Evolutionary conservation across 495 filamentous ascomycete genomes (phyloP).

Genomic region (Talaromyces borbonicus): DNA sequence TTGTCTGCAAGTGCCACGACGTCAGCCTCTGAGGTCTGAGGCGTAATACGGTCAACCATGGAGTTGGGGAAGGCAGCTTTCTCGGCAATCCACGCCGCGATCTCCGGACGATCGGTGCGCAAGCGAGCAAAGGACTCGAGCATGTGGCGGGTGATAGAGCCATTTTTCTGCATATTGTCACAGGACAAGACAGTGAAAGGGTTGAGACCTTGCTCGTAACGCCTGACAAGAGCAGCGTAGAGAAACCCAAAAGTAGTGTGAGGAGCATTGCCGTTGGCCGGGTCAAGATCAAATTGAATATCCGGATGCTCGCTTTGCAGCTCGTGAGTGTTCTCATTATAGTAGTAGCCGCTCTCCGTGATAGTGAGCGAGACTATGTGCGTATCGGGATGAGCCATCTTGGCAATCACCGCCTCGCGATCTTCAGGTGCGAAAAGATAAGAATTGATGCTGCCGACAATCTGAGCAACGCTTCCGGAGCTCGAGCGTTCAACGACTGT

Average conservation of each 20-base stretch:
- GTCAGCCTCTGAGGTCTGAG: slow-evolving; percentile 31
- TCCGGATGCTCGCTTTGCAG: slow-evolving; percentile 35
- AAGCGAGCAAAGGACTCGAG: slow-evolving; percentile 34
- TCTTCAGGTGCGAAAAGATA: slow-evolving; percentile 38
- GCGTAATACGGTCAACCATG: slow-evolving; percentile 43
- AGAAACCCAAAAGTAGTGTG: slow-evolving; percentile 40
- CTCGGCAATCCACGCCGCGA: slow-evolving; percentile 35
- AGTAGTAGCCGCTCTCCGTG: slow-evolving; percentile 43
- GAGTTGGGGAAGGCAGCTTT: slow-evolving; percentile 37
- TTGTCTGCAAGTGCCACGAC: slow-evolving; percentile 25
- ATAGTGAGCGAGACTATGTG: slow-evolving; percentile 42
- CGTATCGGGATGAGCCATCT: slow-evolving; percentile 42
- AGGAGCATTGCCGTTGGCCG: slow-evolving; percentile 28
- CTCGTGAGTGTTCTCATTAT: slow-evolving; percentile 43
- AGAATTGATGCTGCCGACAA: slow-evolving; percentile 41
- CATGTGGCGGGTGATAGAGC: slow-evolving; percentile 39
- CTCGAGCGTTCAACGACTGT: slow-evolving; percentile 39
- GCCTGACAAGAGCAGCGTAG: slow-evolving; percentile 33
- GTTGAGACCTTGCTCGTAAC: slow-evolving; percentile 29
- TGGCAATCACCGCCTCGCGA: slow-evolving; percentile 36
- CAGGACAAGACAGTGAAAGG: slow-evolving; percentile 43
- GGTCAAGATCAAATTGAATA: slow-evolving; percentile 35
- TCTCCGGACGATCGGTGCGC: slow-evolving; percentile 27
- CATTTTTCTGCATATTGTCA: slow-evolving; percentile 45
- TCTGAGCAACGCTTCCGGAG: slow-evolving; percentile 31